These are phyloP conservation scores for Elaeis oleifera DNA, from an alignment of 202 grass and related monocot species.

Conservation along the genomic window DNA sequence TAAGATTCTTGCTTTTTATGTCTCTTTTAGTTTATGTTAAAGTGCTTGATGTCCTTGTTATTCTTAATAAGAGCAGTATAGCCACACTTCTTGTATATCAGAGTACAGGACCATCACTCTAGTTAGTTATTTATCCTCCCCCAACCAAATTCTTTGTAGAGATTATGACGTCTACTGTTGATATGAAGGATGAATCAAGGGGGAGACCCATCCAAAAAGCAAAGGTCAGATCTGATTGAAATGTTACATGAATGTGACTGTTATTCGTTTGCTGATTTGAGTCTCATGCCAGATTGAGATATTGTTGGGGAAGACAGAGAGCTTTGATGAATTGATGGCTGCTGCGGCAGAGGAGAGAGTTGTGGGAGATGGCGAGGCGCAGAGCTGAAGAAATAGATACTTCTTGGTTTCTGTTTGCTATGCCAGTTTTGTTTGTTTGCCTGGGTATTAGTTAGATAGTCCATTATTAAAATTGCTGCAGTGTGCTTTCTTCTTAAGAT, in stretches of 20 bases:
- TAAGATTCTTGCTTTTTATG: constrained; percentile 17
- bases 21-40: not conserved
- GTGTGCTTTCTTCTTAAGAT: too few relatives aligned
- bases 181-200: constrained; percentile 73
- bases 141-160: constrained; percentile 26
- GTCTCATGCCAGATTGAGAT: constrained; percentile 63
- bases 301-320: constrained; percentile 69
- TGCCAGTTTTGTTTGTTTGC: constrained; percentile 11
- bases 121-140: not conserved
- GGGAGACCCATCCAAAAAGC: constrained; percentile 61
- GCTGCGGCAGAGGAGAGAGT: constrained; percentile 63
- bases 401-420: constrained; percentile 13
- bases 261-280: constrained; percentile 8
- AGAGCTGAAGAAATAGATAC: constrained; percentile 35
- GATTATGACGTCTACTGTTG: constrained; percentile 78
- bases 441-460: not conserved
- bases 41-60: too few relatives aligned
- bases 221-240: constrained; percentile 33
- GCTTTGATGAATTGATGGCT: constrained; percentile 89
- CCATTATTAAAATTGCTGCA: too few relatives aligned
- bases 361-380: constrained; percentile 48
- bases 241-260: not conserved
- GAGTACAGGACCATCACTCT: too few relatives aligned
- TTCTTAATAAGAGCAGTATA: too few relatives aligned
- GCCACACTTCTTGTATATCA: too few relatives aligned